Conservation (phyloP, 768 basidiomycete genomes). For the Trichaptum fuscoviolaceum region DNA sequence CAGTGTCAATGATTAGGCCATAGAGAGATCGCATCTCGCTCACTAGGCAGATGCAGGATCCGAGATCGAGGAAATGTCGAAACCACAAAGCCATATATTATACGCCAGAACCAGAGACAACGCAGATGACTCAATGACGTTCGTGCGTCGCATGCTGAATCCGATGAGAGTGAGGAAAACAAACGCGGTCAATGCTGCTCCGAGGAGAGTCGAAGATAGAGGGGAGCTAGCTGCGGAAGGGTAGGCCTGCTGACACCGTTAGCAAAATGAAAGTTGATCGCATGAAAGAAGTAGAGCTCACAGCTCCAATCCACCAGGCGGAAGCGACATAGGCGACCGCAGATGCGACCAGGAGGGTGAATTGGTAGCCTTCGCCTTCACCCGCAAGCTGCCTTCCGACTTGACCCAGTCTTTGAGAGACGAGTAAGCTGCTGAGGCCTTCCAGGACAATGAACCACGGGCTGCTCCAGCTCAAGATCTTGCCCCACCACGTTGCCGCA, state of each 20-base stretch:
- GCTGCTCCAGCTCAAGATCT: constrained; percentile 60
- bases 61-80: constrained; percentile 66
- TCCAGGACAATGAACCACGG: constrained; percentile 81
- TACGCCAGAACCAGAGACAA: constrained; percentile 86
- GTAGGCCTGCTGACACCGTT: constrained; percentile 51
- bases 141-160: constrained; percentile 81
- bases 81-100: constrained; percentile 86
- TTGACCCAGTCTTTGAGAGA: constrained; percentile 77
- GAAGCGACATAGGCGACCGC: constrained; percentile 77
- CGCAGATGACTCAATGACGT: constrained; percentile 87
- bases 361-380: constrained; percentile 73
- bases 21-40: constrained; percentile 23
- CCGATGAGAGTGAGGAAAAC: constrained; percentile 90
- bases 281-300: constrained; percentile 32
- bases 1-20: constrained; percentile 8
- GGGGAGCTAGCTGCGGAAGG: constrained; percentile 79
- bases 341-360: constrained; percentile 67
- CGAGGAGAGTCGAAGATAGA: constrained; percentile 83
- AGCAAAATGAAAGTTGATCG: constrained; percentile 13
- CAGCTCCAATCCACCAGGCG: constrained; percentile 82
- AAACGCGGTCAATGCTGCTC: constrained; percentile 82
- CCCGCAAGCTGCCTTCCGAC: constrained; percentile 65
- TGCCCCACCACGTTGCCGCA: constrained; percentile 69
- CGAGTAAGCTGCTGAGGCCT: constrained; percentile 76
- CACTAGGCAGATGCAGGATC: constrained; percentile 77